These are phyloP conservation scores for Pythium rhizo-oryzae DNA, from an alignment of 352 stramenopile species.

Conservation along the genomic window DNA sequence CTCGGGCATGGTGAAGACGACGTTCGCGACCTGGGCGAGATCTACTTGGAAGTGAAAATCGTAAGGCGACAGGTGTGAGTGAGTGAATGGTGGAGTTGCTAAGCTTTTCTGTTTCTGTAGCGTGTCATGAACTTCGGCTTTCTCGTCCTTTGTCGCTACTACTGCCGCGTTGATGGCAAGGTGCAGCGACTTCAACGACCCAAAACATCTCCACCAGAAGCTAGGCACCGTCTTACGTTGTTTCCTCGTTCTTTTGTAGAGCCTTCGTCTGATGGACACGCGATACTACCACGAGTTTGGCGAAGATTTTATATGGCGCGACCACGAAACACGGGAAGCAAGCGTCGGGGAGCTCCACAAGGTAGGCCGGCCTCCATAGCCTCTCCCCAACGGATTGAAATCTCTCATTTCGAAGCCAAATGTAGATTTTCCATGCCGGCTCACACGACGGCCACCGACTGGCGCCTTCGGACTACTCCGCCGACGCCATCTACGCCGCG, in stretches of 20 bases:
- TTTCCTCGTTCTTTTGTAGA: constrained; percentile 22
- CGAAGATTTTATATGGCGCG: constrained; percentile 52
- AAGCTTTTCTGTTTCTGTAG: constrained; percentile 18
- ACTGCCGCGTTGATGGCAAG: constrained; percentile 62
- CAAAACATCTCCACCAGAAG: no score
- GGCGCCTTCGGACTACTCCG: constrained; percentile 41
- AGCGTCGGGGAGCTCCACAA: constrained; percentile 39
- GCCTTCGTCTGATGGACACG: constrained; percentile 50
- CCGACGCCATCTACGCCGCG: constrained; percentile 45
- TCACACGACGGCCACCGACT: constrained; percentile 8
- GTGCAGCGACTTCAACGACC: constrained; percentile 23
- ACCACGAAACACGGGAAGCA: constrained; percentile 49
- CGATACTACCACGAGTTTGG: constrained; percentile 73
- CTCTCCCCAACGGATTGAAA: no score
- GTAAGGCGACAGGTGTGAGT: constrained; percentile 29
- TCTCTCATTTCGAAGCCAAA: no score
- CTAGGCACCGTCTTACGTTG: no score
- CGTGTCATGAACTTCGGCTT: constrained; percentile 72
- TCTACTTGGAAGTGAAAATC: constrained; percentile 59
- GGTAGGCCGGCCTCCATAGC: constrained; percentile 24
- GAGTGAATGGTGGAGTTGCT: not conserved
- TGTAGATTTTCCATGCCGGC: no score
- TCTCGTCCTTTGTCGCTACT: constrained; percentile 65
- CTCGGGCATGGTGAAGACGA: constrained; percentile 45
- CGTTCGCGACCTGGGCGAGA: constrained; percentile 63